phyloP scores from a whole-genome alignment of 108 stramenopile genomes.

The Cyclotella choctawhatcheeana region DNA sequence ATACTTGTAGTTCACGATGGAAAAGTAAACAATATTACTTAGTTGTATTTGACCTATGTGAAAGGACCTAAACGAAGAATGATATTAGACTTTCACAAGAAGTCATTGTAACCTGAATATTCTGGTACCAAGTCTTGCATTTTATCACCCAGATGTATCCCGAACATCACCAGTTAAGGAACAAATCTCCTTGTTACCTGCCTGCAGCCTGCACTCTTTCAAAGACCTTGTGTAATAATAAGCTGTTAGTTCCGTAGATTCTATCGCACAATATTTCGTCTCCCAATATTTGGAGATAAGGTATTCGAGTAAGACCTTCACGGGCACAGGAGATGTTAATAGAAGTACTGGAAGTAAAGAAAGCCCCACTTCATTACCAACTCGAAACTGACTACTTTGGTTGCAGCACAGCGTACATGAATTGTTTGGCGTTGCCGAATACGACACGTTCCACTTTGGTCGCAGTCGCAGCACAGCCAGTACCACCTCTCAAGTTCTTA shows the following conservation, averaged over 20 bases:
- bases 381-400: neutral
- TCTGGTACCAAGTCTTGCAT: neutral
- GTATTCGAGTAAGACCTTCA: neutral
- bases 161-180: neutral
- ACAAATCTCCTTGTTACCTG: neutral
- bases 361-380: neutral
- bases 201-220: slow-evolving; percentile 2
- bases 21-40: too few relatives aligned
- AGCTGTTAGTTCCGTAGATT: neutral
- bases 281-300: neutral
- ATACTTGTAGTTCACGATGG: too few relatives aligned
- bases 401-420: slow-evolving; percentile 4
- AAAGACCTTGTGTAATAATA: neutral
- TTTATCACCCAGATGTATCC: neutral
- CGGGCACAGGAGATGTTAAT: neutral
- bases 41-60: too few relatives aligned
- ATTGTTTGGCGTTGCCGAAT: neutral
- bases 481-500: neutral
- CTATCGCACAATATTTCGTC: neutral
- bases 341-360: neutral
- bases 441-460: neutral
- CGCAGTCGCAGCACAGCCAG: neutral
- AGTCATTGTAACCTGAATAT: slow-evolving; percentile 3
- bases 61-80: too few relatives aligned
- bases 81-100: neutral